Base-by-base conservation (phyloP, 2,329 filamentous ascomycete genomes). In the Penicillium sp. region DNA sequence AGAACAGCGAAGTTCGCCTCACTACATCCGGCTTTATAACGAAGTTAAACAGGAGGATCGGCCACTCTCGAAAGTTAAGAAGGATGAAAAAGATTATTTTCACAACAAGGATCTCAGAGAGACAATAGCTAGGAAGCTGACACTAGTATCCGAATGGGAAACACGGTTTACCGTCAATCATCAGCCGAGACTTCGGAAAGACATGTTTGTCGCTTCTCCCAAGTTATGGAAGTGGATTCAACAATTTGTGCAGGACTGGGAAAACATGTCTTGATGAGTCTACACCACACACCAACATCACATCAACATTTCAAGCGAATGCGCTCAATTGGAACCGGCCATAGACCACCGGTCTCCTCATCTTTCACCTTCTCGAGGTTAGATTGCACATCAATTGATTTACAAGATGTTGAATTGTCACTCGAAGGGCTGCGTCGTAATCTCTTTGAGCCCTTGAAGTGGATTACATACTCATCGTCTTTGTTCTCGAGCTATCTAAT, bases 171-270 rank as follows among this genome's bases (percentile, higher is more conserved):
- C 40, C 3, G 8, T 10, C 6, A 46, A 42, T 9, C 16, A 50
- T 25, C 31, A 13, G 19, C 48, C 25, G 19, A 59, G 33, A 19
- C 45, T 59, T 39, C 55, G 54, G 11, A 49, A 52, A 33, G 40
- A 57, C 18, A 52, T 58, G 45, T 62, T 59, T 50, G 27, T 58
- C 12, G 30, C 59, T 39, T 52, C 50, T 39, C 40, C 56, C 2
- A 41, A 46, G n/a, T 40, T 58, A 42, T 61, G 50, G 56, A 61
- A 56, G 33, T 59, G 50, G 58, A 51, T 61, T 44, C 27, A 53
- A 39, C 28, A 16, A 38, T 60, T 45, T 38, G 33, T 54, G 28
- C 38, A 51, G 13, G 55, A 58, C 28, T 59, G 50, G 56, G 40
- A 53, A 36, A 39, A 30, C 12, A 42, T 46, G 31, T 13, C 19